These are phyloP conservation scores for Protomyces pachydermus DNA, from an alignment of 1,139 yeast genomes.

Conservation along the genomic window DNA sequence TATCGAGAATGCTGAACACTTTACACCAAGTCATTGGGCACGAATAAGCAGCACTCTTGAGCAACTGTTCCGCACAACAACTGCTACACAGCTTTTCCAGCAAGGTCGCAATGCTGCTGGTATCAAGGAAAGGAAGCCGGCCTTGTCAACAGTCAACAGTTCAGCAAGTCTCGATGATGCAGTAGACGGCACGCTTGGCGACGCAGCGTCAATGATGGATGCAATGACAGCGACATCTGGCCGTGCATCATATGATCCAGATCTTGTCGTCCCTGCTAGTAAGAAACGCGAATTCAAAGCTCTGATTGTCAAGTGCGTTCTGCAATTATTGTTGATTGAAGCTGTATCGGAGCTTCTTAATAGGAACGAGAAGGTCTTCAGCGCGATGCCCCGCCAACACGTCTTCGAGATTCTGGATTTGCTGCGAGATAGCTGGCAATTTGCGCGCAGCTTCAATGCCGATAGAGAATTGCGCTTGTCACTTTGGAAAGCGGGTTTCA, in stretches of 20 bases:
- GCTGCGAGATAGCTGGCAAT: conserved; percentile 64
- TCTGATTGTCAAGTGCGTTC: conserved; percentile 85
- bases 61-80: conserved; percentile 69
- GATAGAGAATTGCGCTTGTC: conserved; percentile 80
- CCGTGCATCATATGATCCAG: neutral
- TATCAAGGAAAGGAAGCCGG: conserved; percentile 33
- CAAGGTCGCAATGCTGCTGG: conserved; percentile 30
- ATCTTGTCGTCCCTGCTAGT: conserved; percentile 33
- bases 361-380: conserved; percentile 61
- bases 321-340: conserved; percentile 84
- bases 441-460: conserved; percentile 82
- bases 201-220: conserved; percentile 23
- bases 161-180: conserved; percentile 32
- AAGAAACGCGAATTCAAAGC: conserved; percentile 57
- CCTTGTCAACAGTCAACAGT: conserved; percentile 30
- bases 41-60: conserved; percentile 59
- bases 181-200: conserved; percentile 18
- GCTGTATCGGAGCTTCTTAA: conserved; percentile 68
- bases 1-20: conserved; percentile 64
- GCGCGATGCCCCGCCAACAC: conserved; percentile 59
- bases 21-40: conserved; percentile 68
- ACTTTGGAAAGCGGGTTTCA: conserved; percentile 76
- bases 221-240: conserved; percentile 26
- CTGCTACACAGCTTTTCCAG: conserved; percentile 72
- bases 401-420: conserved; percentile 57